These are phyloP conservation scores for Amaranthus tricolor DNA, from an alignment of 179 eudicot species.

Conservation along the genomic window DNA sequence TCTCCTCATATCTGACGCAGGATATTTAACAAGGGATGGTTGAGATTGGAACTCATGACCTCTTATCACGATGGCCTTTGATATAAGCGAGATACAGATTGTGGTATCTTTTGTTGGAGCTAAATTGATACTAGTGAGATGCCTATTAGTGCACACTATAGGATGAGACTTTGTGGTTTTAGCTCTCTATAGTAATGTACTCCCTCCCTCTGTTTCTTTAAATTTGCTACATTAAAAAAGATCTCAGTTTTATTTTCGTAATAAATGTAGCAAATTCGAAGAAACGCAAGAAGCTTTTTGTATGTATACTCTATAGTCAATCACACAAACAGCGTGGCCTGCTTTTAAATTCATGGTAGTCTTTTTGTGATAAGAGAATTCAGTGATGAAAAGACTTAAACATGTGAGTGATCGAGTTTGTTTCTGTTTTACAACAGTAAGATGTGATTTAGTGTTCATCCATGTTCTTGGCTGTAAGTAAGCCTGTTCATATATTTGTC, in stretches of 20 bases:
- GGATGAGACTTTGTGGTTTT: not conserved
- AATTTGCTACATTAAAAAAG: too few species aligned
- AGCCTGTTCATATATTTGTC: not conserved
- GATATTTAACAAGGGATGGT: too few species aligned
- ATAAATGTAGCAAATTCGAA: too few species aligned
- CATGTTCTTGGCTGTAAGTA: not conserved
- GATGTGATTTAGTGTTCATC: not conserved
- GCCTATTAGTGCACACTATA: not conserved
- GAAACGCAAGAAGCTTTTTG: not conserved
- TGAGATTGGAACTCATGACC: too few species aligned
- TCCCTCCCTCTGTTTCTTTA: too few species aligned
- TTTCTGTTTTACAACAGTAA: too few species aligned
- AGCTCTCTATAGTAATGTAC: too few species aligned
- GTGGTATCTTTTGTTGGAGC: conserved; percentile 9
- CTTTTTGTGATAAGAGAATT: not conserved
- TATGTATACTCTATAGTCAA: not conserved
- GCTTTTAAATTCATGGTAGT: not conserved
- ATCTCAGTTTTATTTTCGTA: too few species aligned
- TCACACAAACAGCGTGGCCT: not conserved
- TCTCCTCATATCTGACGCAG: too few species aligned
- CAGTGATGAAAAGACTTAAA: not conserved
- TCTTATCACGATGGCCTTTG: too few species aligned
- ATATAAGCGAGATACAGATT: not conserved
- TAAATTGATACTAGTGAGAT: not conserved
- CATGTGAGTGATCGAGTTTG: too few species aligned